Evolutionary conservation across 2,329 filamentous ascomycete species (phyloP).

Genomic region (Hypoxylon sp.): DNA sequence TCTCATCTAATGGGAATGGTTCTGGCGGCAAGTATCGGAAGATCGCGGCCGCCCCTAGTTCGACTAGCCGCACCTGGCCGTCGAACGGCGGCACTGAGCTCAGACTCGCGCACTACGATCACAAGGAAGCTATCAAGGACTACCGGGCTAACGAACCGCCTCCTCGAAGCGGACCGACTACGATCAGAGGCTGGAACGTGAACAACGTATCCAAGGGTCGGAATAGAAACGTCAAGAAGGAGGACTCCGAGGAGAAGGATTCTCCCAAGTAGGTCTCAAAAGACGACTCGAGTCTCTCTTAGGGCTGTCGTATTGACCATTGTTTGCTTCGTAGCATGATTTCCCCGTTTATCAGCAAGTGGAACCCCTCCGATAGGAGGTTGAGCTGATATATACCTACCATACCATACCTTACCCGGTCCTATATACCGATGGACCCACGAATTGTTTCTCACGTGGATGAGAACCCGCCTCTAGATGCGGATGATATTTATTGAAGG

Average conservation of each 20-base stretch:
- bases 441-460: constrained; percentile 4
- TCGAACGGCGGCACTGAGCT: constrained; percentile 65
- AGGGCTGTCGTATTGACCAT: constrained; percentile 34
- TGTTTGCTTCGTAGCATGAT: constrained; percentile 45
- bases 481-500: constrained; percentile 1
- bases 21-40: constrained; percentile 66
- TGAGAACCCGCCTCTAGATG: constrained; percentile 3
- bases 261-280: constrained; percentile 50
- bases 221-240: constrained; percentile 51
- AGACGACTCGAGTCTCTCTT: constrained; percentile 21
- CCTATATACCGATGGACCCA: constrained; percentile 24
- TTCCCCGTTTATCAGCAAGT: constrained; percentile 50
- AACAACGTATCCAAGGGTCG: constrained; percentile 58
- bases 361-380: constrained; percentile 50
- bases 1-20: constrained; percentile 51
- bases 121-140: constrained; percentile 70
- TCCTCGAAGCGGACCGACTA: constrained; percentile 68
- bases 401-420: background rate
- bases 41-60: constrained; percentile 70
- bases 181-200: constrained; percentile 71
- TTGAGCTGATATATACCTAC: constrained; percentile 14
- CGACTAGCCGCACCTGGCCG: constrained; percentile 65
- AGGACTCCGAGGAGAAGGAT: constrained; percentile 54
- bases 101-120: constrained; percentile 71
- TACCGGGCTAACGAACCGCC: constrained; percentile 69